Evolutionary conservation across 148 eudicot species (phyloP).

Genomic region (Mesembryanthemum crystallinum): DNA sequence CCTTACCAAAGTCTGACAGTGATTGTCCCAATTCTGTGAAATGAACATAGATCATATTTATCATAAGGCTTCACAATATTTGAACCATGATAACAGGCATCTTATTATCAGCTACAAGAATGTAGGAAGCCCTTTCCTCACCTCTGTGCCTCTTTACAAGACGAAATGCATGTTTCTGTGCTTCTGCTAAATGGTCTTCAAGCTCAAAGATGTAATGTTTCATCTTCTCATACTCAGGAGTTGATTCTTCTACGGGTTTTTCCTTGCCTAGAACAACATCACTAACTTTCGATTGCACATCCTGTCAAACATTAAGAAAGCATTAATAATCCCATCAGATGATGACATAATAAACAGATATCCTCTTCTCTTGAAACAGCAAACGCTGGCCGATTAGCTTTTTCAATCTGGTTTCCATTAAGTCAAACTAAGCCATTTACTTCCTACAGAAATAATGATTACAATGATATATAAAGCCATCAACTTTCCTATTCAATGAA

Average conservation of each 20-base stretch:
- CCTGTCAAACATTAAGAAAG: constrained; percentile 38
- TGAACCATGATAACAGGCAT: constrained; percentile 17
- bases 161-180: constrained; percentile 88
- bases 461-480: not conserved
- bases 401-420: not conserved
- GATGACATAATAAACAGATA: not conserved
- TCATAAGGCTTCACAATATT: constrained; percentile 12
- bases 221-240: constrained; percentile 85
- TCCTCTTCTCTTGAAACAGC: not conserved
- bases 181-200: constrained; percentile 91
- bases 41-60: constrained; percentile 4
- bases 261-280: constrained; percentile 93
- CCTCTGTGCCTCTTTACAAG: constrained; percentile 97
- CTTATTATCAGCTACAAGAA: not conserved
- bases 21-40: constrained; percentile 81
- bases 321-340: not conserved
- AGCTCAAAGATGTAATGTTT: constrained; percentile 84
- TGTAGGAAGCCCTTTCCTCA: constrained; percentile 24
- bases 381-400: not conserved
- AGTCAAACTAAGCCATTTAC: not conserved
- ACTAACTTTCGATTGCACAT: constrained; percentile 83
- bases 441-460: not conserved
- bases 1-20: constrained; percentile 88
- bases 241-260: constrained; percentile 84
- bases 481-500: not conserved